Percentiles rank a stretch among this genome's conserved stretches.
Conservation (phyloP, 306 rosid species). For the Fragaria vesca region DNA sequence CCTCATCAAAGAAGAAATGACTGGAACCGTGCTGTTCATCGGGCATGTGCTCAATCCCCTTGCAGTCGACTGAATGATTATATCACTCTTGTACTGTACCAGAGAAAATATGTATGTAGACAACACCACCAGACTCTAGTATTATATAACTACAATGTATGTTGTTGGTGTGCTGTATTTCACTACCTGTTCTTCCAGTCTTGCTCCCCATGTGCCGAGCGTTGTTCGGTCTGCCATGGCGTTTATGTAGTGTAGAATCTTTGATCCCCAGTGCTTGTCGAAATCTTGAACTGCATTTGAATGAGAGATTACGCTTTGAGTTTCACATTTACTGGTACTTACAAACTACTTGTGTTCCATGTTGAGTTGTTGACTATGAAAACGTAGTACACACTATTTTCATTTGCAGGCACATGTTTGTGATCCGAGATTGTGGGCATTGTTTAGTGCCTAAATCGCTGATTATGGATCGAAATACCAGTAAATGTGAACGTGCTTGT, state of each 20-base stretch:
- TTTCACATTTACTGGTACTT: not conserved
- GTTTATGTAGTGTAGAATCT: not conserved
- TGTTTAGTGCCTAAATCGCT: not conserved
- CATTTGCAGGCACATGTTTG: conserved; percentile 27
- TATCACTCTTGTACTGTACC: not conserved
- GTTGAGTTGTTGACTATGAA: not conserved
- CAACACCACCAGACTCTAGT: not conserved
- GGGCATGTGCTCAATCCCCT: conserved; percentile 82
- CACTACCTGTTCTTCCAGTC: not conserved
- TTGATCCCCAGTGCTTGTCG: not conserved
- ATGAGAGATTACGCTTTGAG: not conserved
- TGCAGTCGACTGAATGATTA: conserved; percentile 19
- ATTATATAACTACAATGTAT: not conserved
- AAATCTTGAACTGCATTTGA: not conserved
- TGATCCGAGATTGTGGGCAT: conserved; percentile 18
- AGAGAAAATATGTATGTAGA: not conserved
- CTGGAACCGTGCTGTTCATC: conserved; percentile 61
- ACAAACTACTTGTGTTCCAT: not conserved
- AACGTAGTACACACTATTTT: too few relatives aligned
- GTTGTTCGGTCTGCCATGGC: not conserved
- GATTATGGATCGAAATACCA: not conserved
- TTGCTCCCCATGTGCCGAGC: conserved; percentile 4
- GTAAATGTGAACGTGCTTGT: not conserved
- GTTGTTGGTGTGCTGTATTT: conserved; percentile 6
- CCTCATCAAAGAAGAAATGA: conserved; percentile 59